Conservation (phyloP, 805 yeast genomes). For the Sugiyamaella boreocaroliniensis region DNA sequence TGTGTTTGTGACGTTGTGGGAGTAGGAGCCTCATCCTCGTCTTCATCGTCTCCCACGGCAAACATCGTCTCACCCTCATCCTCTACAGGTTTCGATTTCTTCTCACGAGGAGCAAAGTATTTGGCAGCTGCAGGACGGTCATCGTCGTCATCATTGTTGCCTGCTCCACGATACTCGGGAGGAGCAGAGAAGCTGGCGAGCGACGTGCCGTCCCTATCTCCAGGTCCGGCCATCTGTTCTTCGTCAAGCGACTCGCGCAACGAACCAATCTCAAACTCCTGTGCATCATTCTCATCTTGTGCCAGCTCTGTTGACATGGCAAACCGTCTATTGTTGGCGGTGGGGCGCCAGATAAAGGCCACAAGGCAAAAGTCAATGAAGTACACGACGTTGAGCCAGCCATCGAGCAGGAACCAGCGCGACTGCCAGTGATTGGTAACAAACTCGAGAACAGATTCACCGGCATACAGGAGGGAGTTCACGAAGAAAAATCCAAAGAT, state of each 20-base stretch:
- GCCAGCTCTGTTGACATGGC: constrained; percentile 86
- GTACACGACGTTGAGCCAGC: constrained; percentile 91
- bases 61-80: constrained; percentile 19
- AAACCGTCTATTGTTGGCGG: constrained; percentile 87
- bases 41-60: constrained; percentile 24
- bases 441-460: constrained; percentile 67
- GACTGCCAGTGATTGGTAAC: constrained; percentile 89
- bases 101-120: background rate
- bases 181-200: constrained; percentile 3
- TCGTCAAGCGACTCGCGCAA: constrained; percentile 38
- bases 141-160: constrained; percentile 4
- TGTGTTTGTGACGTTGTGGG: background rate
- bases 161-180: constrained; percentile 1
- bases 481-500: constrained; percentile 65
- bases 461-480: constrained; percentile 62
- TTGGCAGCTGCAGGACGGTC: constrained; percentile 8
- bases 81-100: background rate
- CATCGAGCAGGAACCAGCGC: constrained; percentile 79
- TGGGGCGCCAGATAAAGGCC: constrained; percentile 95
- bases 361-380: constrained; percentile 75
- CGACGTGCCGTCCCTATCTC: background rate
- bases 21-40: constrained; percentile 8
- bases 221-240: constrained; percentile 23
- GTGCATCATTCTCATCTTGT: constrained; percentile 67
- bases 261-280: constrained; percentile 58